phyloP scores from a whole-genome alignment of 768 basidiomycete genomes.

The Megacollybia marginata region DNA sequence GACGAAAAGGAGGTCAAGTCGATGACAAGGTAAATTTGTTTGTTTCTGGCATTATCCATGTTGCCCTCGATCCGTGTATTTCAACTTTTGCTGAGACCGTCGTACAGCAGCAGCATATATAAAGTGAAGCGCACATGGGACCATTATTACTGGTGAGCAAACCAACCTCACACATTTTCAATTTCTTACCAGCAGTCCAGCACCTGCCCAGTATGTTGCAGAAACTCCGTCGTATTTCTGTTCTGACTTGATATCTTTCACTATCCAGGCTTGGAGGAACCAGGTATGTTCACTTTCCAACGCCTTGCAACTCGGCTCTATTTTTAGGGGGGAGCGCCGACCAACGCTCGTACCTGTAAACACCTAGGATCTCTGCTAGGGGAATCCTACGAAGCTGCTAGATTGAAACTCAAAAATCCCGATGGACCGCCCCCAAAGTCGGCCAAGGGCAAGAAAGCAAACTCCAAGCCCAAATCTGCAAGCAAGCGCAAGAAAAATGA shows the following conservation, averaged over 20 bases:
- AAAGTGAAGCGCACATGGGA: conserved; percentile 28
- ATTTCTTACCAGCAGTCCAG: neutral
- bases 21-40: conserved; percentile 22
- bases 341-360: conserved; percentile 43
- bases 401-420: conserved; percentile 35
- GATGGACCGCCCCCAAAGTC: conserved; percentile 13
- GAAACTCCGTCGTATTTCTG: neutral
- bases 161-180: too few species aligned
- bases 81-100: conserved; percentile 4
- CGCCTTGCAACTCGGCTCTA: neutral
- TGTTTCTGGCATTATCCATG: neutral
- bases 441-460: conserved; percentile 7
- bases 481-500: conserved; percentile 1
- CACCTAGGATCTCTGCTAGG: conserved; percentile 38
- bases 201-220: conserved; percentile 26
- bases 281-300: conserved; percentile 11
- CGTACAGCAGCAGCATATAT: conserved; percentile 9
- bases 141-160: conserved; percentile 30
- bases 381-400: conserved; percentile 38
- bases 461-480: neutral
- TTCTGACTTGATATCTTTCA: neutral
- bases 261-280: conserved; percentile 24
- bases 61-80: neutral
- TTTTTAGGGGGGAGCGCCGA: conserved; percentile 15
- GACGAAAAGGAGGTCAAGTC: conserved; percentile 41